Evolutionary conservation across 2,329 filamentous ascomycete species (phyloP).

Genomic region (Phaeophleospora eucalypticola): DNA sequence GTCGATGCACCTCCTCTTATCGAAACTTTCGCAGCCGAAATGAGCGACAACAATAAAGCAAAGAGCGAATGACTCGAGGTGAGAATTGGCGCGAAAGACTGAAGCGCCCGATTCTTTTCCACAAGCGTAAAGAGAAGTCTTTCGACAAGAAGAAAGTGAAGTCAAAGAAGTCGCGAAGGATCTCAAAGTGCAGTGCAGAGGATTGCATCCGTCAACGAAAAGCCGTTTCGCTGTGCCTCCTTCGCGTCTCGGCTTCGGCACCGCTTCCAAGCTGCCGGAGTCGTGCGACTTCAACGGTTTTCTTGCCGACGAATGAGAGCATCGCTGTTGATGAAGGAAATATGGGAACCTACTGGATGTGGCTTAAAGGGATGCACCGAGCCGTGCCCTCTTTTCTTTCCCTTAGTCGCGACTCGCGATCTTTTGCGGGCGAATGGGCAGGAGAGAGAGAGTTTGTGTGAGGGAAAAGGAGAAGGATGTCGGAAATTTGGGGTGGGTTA

Average conservation of each 20-base stretch:
- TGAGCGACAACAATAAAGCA: conserved; percentile 7
- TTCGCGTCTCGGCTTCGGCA: too few relatives aligned
- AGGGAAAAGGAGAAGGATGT: conserved; percentile 1
- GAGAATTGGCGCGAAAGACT: conserved; percentile 16
- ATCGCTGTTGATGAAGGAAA: not conserved
- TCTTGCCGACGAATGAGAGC: not conserved
- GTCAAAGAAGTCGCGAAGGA: not conserved
- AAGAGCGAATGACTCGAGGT: conserved; percentile 10
- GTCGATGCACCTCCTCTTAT: not conserved
- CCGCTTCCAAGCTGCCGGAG: too few relatives aligned
- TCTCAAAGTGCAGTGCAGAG: not conserved
- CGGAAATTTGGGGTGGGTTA: conserved; percentile 1
- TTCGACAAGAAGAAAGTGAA: not conserved
- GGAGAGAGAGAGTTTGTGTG: not conserved
- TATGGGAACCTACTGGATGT: not conserved
- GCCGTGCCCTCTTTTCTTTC: not conserved
- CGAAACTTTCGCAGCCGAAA: conserved; percentile 2
- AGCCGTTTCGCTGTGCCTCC: not conserved
- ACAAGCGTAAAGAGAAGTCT: not conserved
- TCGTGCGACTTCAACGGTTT: not conserved
- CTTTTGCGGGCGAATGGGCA: not conserved
- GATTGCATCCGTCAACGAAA: not conserved
- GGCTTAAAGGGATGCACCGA: conserved; percentile 1
- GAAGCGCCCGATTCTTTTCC: conserved; percentile 13
- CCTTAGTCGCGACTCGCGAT: too few relatives aligned